A percentile compares a stretch with the other conserved stretches of the same genome.
Evolutionary conservation across 495 filamentous ascomycete species (phyloP).

Genomic region (Penicillium cataractarum): DNA sequence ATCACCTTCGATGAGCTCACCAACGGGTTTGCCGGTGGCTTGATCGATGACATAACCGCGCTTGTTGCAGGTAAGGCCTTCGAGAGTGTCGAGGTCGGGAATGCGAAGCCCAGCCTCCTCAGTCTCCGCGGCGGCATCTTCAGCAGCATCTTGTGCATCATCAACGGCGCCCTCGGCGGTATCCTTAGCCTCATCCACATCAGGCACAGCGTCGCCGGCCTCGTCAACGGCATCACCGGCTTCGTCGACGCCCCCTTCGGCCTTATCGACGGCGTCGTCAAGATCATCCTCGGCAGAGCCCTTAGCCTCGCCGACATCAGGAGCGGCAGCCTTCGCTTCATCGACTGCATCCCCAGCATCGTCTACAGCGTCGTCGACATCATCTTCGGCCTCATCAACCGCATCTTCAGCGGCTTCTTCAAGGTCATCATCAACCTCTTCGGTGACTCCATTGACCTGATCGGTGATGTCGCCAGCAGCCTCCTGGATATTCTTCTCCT

Average conservation of each 20-base stretch:
- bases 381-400: conserved; percentile 41
- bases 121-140: conserved; percentile 36
- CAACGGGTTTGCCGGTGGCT: conserved; percentile 55
- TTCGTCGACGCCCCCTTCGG: conserved; percentile 27
- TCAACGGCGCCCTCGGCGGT: conserved; percentile 34
- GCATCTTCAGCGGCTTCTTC: conserved; percentile 39
- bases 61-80: conserved; percentile 66
- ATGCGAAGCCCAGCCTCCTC: conserved; percentile 44
- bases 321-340: conserved; percentile 30
- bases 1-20: conserved; percentile 63
- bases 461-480: conserved; percentile 18
- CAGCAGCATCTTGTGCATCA: conserved; percentile 34
- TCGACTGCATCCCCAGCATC: conserved; percentile 17
- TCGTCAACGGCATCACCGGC: conserved; percentile 25
- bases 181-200: conserved; percentile 23
- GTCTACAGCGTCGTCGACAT: conserved; percentile 32
- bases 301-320: conserved; percentile 34
- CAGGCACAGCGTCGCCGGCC: conserved; percentile 31
- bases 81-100: conserved; percentile 61
- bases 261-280: conserved; percentile 22
- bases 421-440: conserved; percentile 40
- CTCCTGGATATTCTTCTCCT: conserved; percentile 34
- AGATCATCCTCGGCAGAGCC: conserved; percentile 26
- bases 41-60: conserved; percentile 58
- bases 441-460: conserved; percentile 20